A percentile compares a stretch with the other conserved stretches of the same genome.
Conservation (phyloP, 1,284 basidiomycete genomes). For the Sparassis latifolia region DNA sequence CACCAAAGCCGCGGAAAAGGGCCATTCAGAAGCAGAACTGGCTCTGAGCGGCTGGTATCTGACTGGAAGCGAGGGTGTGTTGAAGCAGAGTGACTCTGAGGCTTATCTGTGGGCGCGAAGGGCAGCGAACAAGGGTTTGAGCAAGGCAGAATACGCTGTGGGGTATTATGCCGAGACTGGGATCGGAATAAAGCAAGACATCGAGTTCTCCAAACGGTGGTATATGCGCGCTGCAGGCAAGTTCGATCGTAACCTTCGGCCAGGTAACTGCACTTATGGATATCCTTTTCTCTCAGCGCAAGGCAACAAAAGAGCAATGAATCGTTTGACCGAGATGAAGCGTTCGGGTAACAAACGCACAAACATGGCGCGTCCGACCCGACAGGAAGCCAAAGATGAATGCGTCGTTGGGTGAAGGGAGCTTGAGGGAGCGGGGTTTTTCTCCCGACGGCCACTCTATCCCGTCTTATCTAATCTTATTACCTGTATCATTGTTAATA, state of each 20-base stretch:
- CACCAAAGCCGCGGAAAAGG: conserved; percentile 95
- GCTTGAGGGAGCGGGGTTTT: conserved; percentile 1
- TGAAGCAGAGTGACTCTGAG: conserved; percentile 97
- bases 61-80: conserved; percentile 88
- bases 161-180: conserved; percentile 98
- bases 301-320: conserved; percentile 94
- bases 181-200: conserved; percentile 93
- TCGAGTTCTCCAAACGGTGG: conserved; percentile 96
- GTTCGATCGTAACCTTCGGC: conserved; percentile 23
- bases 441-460: no score
- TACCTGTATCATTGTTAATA: conserved; percentile 10
- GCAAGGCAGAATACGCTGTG: conserved; percentile 94
- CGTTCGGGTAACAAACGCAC: conserved; percentile 67
- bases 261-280: neutral
- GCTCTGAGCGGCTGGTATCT: conserved; percentile 98
- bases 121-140: conserved; percentile 88
- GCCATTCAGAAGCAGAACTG: conserved; percentile 90
- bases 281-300: conserved; percentile 53
- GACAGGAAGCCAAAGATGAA: conserved; percentile 88
- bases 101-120: conserved; percentile 95
- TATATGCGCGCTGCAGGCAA: conserved; percentile 96
- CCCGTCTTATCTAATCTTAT: conserved; percentile 21
- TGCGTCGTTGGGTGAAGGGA: conserved; percentile 68
- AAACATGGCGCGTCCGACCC: conserved; percentile 77
- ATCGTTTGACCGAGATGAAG: conserved; percentile 88